phyloP scores from a whole-genome alignment of 164 flowering plant genomes.

The Warburgia ugandensis region DNA sequence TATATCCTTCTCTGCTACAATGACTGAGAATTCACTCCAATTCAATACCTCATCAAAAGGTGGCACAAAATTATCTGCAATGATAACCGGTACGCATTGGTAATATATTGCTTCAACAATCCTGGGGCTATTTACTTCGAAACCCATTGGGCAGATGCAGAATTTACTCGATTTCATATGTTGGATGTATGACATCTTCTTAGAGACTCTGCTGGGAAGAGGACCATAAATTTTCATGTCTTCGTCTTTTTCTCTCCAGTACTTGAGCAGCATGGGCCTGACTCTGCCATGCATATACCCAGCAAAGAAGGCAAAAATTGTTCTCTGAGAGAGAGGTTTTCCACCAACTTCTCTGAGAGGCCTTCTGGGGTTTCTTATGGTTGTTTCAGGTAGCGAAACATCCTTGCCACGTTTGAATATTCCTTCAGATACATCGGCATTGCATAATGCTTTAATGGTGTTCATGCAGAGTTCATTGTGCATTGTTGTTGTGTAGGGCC shows the following conservation, averaged over 20 bases:
- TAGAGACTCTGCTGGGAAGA: constrained; percentile 14
- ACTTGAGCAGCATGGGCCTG: constrained; percentile 12
- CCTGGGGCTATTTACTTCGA: constrained; percentile 21
- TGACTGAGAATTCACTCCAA: constrained; percentile 19
- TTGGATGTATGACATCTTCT: constrained; percentile 11
- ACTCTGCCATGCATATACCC: constrained; percentile 25
- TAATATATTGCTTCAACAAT: constrained; percentile 18
- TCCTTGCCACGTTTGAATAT: constrained; percentile 15
- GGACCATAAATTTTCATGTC: constrained; percentile 24
- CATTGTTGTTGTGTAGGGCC: constrained; percentile 17
- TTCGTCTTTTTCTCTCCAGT: constrained; percentile 16
- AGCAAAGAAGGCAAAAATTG: constrained; percentile 22
- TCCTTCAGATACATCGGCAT: constrained; percentile 20
- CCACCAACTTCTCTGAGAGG: constrained; percentile 21
- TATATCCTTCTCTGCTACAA: constrained; percentile 19
- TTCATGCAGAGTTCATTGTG: constrained; percentile 18
- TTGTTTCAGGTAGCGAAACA: constrained; percentile 20
- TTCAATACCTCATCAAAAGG: constrained; percentile 18
- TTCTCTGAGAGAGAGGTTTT: constrained; percentile 15
- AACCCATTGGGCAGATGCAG: constrained; percentile 25
- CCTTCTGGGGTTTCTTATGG: constrained; percentile 15
- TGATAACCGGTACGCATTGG: constrained; percentile 22
- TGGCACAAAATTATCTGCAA: constrained; percentile 23
- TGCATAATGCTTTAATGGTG: constrained; percentile 24
- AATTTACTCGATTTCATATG: constrained; percentile 23